Base-by-base conservation (phyloP, 768 basidiomycete genomes). In the Peribolospora kevripleyi region DNA sequence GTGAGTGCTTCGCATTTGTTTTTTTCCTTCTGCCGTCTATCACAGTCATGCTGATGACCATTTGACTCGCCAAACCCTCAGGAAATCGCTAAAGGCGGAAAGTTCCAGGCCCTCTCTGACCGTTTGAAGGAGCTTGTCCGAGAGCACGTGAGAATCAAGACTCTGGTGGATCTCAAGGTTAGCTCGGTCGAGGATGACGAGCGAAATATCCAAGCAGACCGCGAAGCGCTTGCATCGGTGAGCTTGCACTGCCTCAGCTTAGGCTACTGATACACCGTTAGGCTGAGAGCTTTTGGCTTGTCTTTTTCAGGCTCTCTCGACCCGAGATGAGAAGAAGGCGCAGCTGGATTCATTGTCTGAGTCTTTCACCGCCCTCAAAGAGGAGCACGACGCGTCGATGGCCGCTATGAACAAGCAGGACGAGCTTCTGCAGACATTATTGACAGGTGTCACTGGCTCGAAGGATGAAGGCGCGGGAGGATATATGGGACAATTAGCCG, bases 401-500 rank as follows among this genome's bases (percentile, higher is more conserved):
- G 69, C 73, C 4, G 74, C 78, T 39, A 74, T 91, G 7, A 65
- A 74, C 10, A 81, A 77, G 14, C 75, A 80, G 11, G 90, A 97
- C 67, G 85, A 88, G 61, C 80, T 97, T n/a, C 74, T 97, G 0
- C 91, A 97, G 66, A 85, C 86, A 0, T 77, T 97, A 14, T 73
- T 91, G 50, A 97, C 91, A 0, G 93, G 93, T 48, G 76, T 95
- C 7, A 79, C 87, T 1, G 81, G 82, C 4, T 73, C 70, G 46
- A 74, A 74, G 52, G 68, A 72, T 39, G 77, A 76, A 56, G 78
- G 77, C 46, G 75, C 82, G 7, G 86, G 88, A 3, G 93, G 93
- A 0, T 97, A 95, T 67, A 81, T 97, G 78, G 93, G 88, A 14
- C 90, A 95, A 66, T 76, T 98, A 46, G 83, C 88, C 0, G 79